Percentiles rank a stretch among this genome's conserved stretches.
phyloP scores from a whole-genome alignment of 257 asterid species.

The Petrea volubilis region DNA sequence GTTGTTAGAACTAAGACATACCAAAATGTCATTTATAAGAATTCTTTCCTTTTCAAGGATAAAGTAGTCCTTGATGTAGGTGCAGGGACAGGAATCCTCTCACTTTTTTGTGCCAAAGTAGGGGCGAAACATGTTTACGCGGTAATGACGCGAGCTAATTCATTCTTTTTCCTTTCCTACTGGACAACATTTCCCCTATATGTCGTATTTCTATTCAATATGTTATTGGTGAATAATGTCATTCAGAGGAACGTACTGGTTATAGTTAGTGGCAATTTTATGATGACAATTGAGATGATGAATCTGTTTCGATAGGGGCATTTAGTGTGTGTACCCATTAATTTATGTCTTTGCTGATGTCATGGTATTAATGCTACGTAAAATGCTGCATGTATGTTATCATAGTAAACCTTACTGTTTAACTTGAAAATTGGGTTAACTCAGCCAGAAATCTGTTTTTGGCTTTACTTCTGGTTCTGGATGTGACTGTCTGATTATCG shows the following conservation, averaged over 20 bases:
- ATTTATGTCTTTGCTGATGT: neutral
- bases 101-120: conserved; percentile 95
- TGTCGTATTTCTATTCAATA: too few species aligned
- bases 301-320: neutral
- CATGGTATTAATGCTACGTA: neutral
- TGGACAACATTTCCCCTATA: neutral
- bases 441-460: neutral
- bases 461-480: neutral
- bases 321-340: neutral
- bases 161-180: neutral
- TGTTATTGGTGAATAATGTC: too few species aligned
- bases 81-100: conserved; percentile 97
- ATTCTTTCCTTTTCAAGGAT: conserved; percentile 86
- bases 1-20: conserved; percentile 85
- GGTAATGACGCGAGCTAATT: conserved; percentile 17
- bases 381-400: neutral
- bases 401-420: too few species aligned
- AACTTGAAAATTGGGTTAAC: too few species aligned
- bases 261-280: too few species aligned
- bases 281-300: neutral
- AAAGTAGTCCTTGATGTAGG: conserved; percentile 97
- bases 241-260: too few species aligned
- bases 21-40: conserved; percentile 84
- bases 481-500: conserved; percentile 12
- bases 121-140: conserved; percentile 72